phyloP scores from a whole-genome alignment of 1,284 basidiomycete genomes.

The Microbotryum scabiosae region DNA sequence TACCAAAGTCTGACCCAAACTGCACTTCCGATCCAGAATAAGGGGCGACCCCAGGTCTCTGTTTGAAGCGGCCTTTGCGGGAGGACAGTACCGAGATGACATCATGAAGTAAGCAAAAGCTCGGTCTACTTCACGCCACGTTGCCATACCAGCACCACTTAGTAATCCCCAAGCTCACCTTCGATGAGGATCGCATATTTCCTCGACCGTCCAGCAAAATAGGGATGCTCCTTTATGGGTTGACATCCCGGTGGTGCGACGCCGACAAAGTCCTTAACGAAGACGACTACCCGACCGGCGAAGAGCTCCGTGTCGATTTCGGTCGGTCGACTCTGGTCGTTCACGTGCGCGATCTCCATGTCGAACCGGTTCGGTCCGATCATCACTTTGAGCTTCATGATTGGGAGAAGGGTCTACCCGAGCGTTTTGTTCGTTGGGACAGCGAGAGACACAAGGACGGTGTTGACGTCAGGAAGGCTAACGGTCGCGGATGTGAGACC shows the following conservation, averaged over 20 bases:
- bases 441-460: too few species aligned
- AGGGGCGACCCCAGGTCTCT: slow-evolving; percentile 22
- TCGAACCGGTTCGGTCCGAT: slow-evolving; percentile 41
- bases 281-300: slow-evolving; percentile 41
- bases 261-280: slow-evolving; percentile 40
- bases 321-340: slow-evolving; percentile 38
- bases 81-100: too few species aligned
- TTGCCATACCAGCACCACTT: too few species aligned
- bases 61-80: slow-evolving; percentile 39
- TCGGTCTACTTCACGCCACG: too few species aligned
- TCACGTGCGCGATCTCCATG: slow-evolving; percentile 39
- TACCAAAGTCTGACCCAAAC: slow-evolving; percentile 35
- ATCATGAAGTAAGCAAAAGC: too few species aligned
- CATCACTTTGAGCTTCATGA: slow-evolving; percentile 34
- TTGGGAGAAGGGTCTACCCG: too few species aligned
- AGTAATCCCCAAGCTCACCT: neutral
- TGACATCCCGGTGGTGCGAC: slow-evolving; percentile 33
- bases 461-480: too few species aligned
- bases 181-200: slow-evolving; percentile 44
- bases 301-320: slow-evolving; percentile 42
- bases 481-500: too few species aligned
- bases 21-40: slow-evolving; percentile 36
- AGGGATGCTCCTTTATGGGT: slow-evolving; percentile 28
- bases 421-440: too few species aligned
- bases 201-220: slow-evolving; percentile 38